Conservation (phyloP, 108 stramenopile species). For the Chaetoceros tenuissimus region DNA sequence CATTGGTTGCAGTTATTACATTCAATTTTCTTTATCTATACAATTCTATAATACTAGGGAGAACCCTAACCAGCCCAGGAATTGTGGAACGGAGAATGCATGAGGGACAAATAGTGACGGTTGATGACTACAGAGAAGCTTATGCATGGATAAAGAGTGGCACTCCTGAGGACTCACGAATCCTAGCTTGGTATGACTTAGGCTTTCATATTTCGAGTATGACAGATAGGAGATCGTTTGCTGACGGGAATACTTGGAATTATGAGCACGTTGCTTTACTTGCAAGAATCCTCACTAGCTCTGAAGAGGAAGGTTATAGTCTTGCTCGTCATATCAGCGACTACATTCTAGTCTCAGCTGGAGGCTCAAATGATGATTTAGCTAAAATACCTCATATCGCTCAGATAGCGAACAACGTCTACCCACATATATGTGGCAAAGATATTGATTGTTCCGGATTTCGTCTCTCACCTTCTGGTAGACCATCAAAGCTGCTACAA, state of each 20-base stretch:
- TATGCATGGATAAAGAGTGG: slow-evolving; percentile 97
- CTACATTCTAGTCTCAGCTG: slow-evolving; percentile 92
- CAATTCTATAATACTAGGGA: slow-evolving; percentile 58
- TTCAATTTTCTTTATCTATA: slow-evolving; percentile 3
- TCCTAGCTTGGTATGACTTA: slow-evolving; percentile 97
- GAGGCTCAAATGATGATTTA: slow-evolving; percentile 94
- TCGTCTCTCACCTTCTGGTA: slow-evolving; percentile 79
- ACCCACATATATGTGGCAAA: slow-evolving; percentile 85
- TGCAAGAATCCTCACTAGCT: slow-evolving; percentile 80
- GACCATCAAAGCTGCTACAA: slow-evolving; percentile 89
- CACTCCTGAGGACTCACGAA: slow-evolving; percentile 90
- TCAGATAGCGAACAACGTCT: slow-evolving; percentile 94
- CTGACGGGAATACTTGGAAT: slow-evolving; percentile 99
- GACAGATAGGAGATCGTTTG: slow-evolving; percentile 92
- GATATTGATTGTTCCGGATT: slow-evolving; percentile 88
- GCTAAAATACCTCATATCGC: slow-evolving; percentile 95
- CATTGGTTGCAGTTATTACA: not conserved
- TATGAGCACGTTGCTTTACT: slow-evolving; percentile 98
- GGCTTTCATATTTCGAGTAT: slow-evolving; percentile 93
- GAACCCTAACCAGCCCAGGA: slow-evolving; percentile 72
- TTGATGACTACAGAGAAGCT: slow-evolving; percentile 98
- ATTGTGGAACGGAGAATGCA: slow-evolving; percentile 84
- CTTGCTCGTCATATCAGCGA: slow-evolving; percentile 93
- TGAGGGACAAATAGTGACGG: slow-evolving; percentile 68
- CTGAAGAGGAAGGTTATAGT: slow-evolving; percentile 84